Conservation (phyloP, 257 asterid genomes). For the Orobanche coerulescens region DNA sequence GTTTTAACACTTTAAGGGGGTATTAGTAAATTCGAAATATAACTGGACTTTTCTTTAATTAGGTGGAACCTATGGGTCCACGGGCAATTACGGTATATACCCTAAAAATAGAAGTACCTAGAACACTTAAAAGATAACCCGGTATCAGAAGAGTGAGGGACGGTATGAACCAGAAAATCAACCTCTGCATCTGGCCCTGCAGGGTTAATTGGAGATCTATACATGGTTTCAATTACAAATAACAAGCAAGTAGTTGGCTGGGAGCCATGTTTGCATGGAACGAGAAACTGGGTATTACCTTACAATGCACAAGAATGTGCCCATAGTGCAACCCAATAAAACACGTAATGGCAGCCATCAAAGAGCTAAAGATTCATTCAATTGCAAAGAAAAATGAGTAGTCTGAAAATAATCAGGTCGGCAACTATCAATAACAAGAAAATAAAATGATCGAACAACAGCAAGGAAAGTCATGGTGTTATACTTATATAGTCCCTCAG, state of each 20-base stretch:
- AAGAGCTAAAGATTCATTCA: conserved; percentile 46
- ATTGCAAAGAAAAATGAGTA: conserved; percentile 20
- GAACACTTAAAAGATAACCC: conserved; percentile 42
- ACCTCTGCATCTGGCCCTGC: conserved; percentile 57
- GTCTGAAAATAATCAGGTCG: conserved; percentile 1
- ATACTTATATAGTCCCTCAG: no score
- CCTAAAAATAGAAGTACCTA: conserved; percentile 34
- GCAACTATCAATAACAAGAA: conserved; percentile 16
- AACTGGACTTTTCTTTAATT: neutral
- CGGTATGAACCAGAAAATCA: conserved; percentile 50
- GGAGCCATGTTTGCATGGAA: conserved; percentile 12
- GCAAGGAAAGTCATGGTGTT: neutral
- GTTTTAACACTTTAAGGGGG: neutral
- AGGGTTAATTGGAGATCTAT: conserved; percentile 12
- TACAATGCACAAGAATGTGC: conserved; percentile 67
- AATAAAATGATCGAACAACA: neutral
- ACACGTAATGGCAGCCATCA: conserved; percentile 86
- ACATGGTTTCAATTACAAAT: neutral
- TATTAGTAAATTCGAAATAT: neutral
- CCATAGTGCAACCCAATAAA: conserved; percentile 79
- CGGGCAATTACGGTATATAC: neutral
- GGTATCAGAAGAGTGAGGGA: conserved; percentile 50
- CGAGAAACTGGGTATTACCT: conserved; percentile 37
- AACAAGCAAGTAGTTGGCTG: conserved; percentile 10
- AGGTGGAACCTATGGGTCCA: neutral